Base-by-base conservation (phyloP, 2,329 filamentous ascomycete genomes). In the Bipolaris bicolor region DNA sequence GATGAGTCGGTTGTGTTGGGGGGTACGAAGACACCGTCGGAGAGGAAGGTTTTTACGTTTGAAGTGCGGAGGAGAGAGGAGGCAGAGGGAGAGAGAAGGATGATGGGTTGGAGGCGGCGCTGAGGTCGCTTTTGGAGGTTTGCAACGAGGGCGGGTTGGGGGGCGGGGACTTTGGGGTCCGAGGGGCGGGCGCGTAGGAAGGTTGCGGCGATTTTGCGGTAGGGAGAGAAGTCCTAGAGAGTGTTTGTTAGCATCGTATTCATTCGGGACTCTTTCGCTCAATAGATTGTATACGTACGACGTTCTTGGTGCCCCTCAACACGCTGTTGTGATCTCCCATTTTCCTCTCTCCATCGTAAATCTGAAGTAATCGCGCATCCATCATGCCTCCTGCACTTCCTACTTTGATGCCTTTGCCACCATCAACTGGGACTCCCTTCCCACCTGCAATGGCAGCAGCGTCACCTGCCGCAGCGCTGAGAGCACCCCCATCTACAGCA, bases 41-140 rank as follows among this genome's bases (percentile, higher is more conserved):
- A 89, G 63, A 99, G 89, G 83, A 99, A 98, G 29, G 90, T 88
- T 73, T 96, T 96, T 77, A 96, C 92, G 76, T 99, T 99, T 51
- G 91, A 90, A 86, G 98, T 92, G 75, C 94, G 92, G 36, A 99
- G 88, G 47, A 98, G 87, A 1, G 93, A 96, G 2, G 94, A 97
- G 10, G 94, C 95, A 1, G 94, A 98, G 1, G 95, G 95, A 0
- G 95, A 98, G 60, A 99, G 88, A 26, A 99, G 88, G 75, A 99
- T 97, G 78, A 99, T 99, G 47, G 95, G 95, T 74, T 82, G 81
- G 34, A 84, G 80, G 49, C 85, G 83, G 45, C 75, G 74, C 24
- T 73, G 57, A 45, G 76, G 74, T 55, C 80, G 76, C 62, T 79
- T 78, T 39, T 66, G 63, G 48, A 77, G 72, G 67, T 72, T 74